Evolutionary conservation across 2,329 filamentous ascomycete genomes (phyloP), one percentile per base, ranked within the genome.

Genomic region (Hymenoscyphus albidus): DNA sequence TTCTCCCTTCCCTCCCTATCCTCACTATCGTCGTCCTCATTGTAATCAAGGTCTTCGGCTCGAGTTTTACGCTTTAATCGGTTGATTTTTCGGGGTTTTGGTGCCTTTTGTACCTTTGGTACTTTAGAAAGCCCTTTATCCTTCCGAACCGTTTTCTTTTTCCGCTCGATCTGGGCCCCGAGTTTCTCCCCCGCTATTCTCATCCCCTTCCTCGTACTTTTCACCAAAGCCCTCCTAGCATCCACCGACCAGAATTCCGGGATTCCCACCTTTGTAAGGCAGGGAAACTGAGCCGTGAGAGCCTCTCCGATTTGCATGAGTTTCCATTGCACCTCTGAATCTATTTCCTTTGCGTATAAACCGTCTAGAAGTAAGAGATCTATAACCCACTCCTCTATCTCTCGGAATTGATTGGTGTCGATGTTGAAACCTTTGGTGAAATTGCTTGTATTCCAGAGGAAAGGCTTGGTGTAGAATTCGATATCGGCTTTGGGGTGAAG

Each of bases 201-300:
- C 55, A 57, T 35, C 55, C 55, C 35, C 10, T 7, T 14, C 5
- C n/a, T 35, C 13, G n/a, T 18, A 16, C 35, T 57, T 13, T 57
- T 57, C 3, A 57, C 55, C 27, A 32, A 31, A 6, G 13, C 55
- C 13, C 16, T 16, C 7, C 27, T 27, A 3, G 55, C 31, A 12
- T 35, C 32, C 31, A 59, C 13, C 14, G 22, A 38, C 58, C 35
- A 59, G 35, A 27, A n/a, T 7, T 59, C 31, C 2, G 58, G 58
- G 13, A 59, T 59, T 38, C 60, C 60, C 31, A 39, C 60, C 51
- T 55, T 40, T 31, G 7, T 5, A 32, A 62, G 39, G 35, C 39
- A 57, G 7, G 60, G 60, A 32, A 56, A 62, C 14, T 42, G 14
- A 14, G 10, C 32, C 9, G 9, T 32, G 10, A 62, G 51, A 27